These are phyloP conservation scores for Kondoa malvinella DNA, from an alignment of 768 basidiomycete genomes.

Conservation along the genomic window DNA sequence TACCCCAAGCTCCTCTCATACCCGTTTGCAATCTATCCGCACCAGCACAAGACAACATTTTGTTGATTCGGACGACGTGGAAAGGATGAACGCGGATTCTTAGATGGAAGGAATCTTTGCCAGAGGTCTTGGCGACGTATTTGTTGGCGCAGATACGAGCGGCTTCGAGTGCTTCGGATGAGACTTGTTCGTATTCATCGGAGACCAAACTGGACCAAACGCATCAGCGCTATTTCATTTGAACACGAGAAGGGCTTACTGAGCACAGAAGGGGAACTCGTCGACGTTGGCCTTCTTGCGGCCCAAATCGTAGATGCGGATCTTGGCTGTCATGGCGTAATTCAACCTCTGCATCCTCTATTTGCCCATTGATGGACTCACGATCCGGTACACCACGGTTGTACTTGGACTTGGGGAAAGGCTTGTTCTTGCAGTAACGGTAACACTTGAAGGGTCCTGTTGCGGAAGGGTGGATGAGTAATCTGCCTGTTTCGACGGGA, in stretches of 20 bases:
- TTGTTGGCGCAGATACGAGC: slow-evolving; percentile 99
- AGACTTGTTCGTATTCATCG: slow-evolving; percentile 94
- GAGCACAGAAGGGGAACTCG: slow-evolving; percentile 81
- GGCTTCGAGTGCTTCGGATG: slow-evolving; percentile 87
- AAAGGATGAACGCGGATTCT: slow-evolving; percentile 93
- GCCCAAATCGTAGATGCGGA: slow-evolving; percentile 88
- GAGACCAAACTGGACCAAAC: slow-evolving; percentile 64
- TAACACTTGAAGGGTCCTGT: no score
- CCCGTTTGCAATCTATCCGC: slow-evolving; percentile 91
- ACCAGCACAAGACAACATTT: slow-evolving; percentile 98
- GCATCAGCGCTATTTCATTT: not conserved
- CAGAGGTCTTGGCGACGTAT: slow-evolving; percentile 92
- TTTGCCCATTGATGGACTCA: no score
- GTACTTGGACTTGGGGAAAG: slow-evolving; percentile 85
- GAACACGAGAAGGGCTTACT: not conserved
- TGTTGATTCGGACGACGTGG: slow-evolving; percentile 99
- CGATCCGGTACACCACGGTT: slow-evolving; percentile 90
- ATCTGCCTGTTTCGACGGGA: no score
- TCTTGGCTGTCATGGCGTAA: slow-evolving; percentile 47
- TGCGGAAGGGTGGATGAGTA: no score
- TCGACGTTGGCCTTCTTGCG: slow-evolving; percentile 91
- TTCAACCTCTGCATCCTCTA: not conserved
- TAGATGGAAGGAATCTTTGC: slow-evolving; percentile 98
- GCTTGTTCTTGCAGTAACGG: slow-evolving; percentile 86
- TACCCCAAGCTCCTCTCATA: slow-evolving; percentile 99